A percentile compares a stretch with the other conserved stretches of the same genome.
Conservation (phyloP, 768 basidiomycete genomes). For the Dioszegia hungarica region DNA sequence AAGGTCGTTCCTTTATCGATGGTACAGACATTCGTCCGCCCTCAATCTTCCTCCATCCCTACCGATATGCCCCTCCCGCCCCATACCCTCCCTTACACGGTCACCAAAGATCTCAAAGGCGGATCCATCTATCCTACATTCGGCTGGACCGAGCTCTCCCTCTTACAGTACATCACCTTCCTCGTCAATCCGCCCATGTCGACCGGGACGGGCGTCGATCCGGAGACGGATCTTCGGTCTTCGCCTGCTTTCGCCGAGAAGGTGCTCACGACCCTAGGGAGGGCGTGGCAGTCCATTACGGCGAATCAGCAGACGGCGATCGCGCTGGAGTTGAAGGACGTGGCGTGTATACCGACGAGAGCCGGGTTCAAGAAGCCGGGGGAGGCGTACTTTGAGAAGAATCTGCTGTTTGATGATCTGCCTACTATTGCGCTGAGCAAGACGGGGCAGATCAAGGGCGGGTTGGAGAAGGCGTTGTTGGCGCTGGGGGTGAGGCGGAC, state of each 20-base stretch:
- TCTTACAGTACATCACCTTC: slow-evolving; percentile 70
- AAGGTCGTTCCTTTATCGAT: slow-evolving; percentile 65
- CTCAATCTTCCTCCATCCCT: slow-evolving; percentile 61
- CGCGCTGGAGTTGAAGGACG: slow-evolving; percentile 53
- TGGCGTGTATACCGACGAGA: slow-evolving; percentile 67
- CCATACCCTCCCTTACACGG: slow-evolving; percentile 62
- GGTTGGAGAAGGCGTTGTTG: slow-evolving; percentile 60
- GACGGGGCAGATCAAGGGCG: slow-evolving; percentile 60
- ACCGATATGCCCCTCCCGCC: slow-evolving; percentile 69
- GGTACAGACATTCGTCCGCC: slow-evolving; percentile 68
- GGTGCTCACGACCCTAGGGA: slow-evolving; percentile 62
- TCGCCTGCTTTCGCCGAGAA: slow-evolving; percentile 76
- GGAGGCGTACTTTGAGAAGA: slow-evolving; percentile 77
- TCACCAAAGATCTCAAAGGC: slow-evolving; percentile 55
- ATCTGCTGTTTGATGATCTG: slow-evolving; percentile 82
- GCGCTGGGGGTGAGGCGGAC: slow-evolving; percentile 81
- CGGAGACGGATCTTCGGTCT: slow-evolving; percentile 60
- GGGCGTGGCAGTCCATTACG: slow-evolving; percentile 67
- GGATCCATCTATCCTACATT: slow-evolving; percentile 53
- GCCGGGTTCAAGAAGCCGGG: slow-evolving; percentile 67
- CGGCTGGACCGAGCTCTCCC: slow-evolving; percentile 70
- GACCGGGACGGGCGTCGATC: slow-evolving; percentile 39
- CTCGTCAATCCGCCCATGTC: slow-evolving; percentile 56
- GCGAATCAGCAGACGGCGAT: slow-evolving; percentile 55
- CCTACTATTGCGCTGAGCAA: slow-evolving; percentile 72